Base-by-base conservation (phyloP, 129 eudicot genomes). In the Deinandra increscens region DNA sequence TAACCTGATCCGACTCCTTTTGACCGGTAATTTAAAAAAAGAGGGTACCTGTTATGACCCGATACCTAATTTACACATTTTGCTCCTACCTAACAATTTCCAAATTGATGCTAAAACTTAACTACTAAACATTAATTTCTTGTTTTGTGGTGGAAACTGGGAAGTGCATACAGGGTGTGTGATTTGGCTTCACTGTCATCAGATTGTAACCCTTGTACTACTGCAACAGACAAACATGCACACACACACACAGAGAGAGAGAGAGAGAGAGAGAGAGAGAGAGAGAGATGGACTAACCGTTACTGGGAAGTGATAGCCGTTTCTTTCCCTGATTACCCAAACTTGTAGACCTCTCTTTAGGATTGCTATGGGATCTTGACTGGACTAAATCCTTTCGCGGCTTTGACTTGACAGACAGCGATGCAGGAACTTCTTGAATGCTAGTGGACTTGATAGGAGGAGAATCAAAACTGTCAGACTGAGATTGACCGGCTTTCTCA, bases 301-400 rank as follows among this genome's bases (percentile, higher is more conserved):
- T 83, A 72, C 60, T 66, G n/a, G 96, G 89, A 50, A 92, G 86
- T 66, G 96, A 92, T 63, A 76, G 64, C 41, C 95, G 88, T 68
- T 84, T 88, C 74, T 84, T 83, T 77, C 79, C 87, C 42, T 60
- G 85, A 63, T 74, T 82, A 76, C 88, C 80, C 45, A 71, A 43
- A 60, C 56, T 68, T 20, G 82, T 6, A 4, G 88, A 67, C 75
- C 89, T 84, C 74, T 88, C 91, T 78, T 83, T 92, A 51, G 96
- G 91, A 74, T 83, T 88, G 71, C 95, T 86, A 17, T 85, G 95
- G 11, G 95, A 92, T 74, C 95, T 81, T 58, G 85, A 70, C 79
- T 23, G 82, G 82, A 38, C 43, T 51, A n/a, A 83, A 85, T 83
- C 87, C 34, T 39, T 75, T 73, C 43, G 33, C 14, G 81, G 42